Evolutionary conservation across 768 basidiomycete genomes (phyloP), one percentile per base, ranked within the genome.

Genomic region (Crucibulum laeve): DNA sequence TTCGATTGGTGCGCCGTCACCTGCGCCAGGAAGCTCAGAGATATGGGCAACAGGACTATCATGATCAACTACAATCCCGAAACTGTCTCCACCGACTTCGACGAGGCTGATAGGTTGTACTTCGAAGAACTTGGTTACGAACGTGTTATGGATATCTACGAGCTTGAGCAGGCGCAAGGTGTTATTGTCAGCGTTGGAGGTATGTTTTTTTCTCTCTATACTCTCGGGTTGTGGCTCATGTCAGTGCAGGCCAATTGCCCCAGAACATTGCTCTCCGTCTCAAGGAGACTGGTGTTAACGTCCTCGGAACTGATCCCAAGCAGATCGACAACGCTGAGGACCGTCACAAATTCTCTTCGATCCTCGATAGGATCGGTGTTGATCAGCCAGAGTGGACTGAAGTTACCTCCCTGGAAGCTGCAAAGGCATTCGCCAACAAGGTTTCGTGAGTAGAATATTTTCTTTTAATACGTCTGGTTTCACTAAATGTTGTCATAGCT

Each of bases 1-100:
- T 99, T 99, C 61, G 96, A 99, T 63, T 99, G 96, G 96, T 99
- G 96, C 62, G 95, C 96, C n/a, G 96, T 99, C 30, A 97, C 95
- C 1, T 98, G 94, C 62, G 92, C 93, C 11, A 77, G 96, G 47
- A 87, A 87, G 61, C 79, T 99, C 43, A 78, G 93, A 56, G 81
- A 87, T 51, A 89, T 92, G 79, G 93, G 94, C 62, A 86, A 88
- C 60, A 83, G 83, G 67, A 97, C 96, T 34, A 84, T 99, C 70
- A 98, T 98, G 95, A 78, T 99, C 77, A 99, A 99, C 74, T 99
- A 99, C 68, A 99, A 98, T 67, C 95, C 95, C 6, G 96, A 99
- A 68, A 99, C 96, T 3, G 96, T 98, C 32, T 97, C 94, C 5
- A 99, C 96, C 45, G 96, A 98, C 64, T 99, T 94, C 63, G 96